Percentiles rank a stretch among this genome's conserved stretches.
Evolutionary conservation across 176 grass and related monocot genomes (phyloP).

Genomic region (Stipa capillata): DNA sequence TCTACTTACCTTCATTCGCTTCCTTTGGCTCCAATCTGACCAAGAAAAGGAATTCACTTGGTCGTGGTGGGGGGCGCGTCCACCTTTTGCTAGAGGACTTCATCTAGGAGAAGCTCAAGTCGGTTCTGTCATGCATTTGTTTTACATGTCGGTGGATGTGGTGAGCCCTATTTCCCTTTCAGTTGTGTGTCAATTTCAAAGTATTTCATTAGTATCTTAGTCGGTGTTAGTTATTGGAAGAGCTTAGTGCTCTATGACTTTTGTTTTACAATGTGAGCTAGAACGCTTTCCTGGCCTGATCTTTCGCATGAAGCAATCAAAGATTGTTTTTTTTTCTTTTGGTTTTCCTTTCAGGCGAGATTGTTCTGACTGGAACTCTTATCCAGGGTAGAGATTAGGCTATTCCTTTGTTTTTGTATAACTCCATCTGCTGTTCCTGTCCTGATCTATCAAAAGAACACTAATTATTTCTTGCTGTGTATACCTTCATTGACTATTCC

Average conservation of each 20-base stretch:
- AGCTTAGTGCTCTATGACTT: not conserved
- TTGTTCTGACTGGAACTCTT: too few species aligned
- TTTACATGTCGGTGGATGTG: slow-evolving; percentile 90
- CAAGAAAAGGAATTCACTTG: not conserved
- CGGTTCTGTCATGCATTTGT: slow-evolving; percentile 67
- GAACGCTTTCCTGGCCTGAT: too few species aligned
- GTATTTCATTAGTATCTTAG: not conserved
- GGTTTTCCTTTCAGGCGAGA: too few species aligned
- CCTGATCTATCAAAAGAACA: too few species aligned
- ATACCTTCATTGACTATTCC: too few species aligned
- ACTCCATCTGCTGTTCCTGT: too few species aligned
- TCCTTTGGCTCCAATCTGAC: not conserved
- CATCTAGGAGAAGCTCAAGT: slow-evolving; percentile 56
- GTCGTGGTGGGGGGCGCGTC: slow-evolving; percentile 7
- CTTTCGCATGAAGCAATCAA: too few species aligned
- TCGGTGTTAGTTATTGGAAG: not conserved
- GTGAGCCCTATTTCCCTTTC: slow-evolving; percentile 20
- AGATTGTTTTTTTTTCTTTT: too few species aligned
- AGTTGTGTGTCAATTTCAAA: not conserved
- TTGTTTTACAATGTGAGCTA: too few species aligned
- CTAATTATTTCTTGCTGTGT: too few species aligned
- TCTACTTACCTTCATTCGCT: not conserved
- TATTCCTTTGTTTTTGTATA: too few species aligned
- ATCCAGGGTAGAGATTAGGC: too few species aligned
- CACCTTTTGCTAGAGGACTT: slow-evolving; percentile 65